These are phyloP conservation scores for Leccinum variicolor DNA, from an alignment of 768 basidiomycete species.

Conservation along the genomic window DNA sequence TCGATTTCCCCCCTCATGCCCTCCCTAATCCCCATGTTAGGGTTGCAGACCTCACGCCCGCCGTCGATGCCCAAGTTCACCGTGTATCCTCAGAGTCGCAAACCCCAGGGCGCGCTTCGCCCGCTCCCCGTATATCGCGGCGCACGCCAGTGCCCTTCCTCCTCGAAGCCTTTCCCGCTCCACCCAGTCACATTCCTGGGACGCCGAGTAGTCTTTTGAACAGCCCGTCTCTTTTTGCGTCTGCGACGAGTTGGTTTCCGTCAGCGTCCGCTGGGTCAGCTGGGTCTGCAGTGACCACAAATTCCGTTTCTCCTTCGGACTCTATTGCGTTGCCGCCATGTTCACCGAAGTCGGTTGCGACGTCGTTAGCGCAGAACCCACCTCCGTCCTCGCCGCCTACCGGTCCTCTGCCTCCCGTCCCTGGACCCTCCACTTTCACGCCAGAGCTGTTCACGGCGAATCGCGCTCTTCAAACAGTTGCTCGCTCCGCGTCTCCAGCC, in stretches of 20 bases:
- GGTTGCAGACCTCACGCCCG: conserved; percentile 11
- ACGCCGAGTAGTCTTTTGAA: conserved; percentile 14
- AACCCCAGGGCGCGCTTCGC: conserved; percentile 22
- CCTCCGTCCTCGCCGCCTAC: conserved; percentile 58
- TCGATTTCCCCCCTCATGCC: conserved; percentile 13
- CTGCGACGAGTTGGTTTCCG: conserved; percentile 4
- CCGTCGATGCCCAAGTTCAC: conserved; percentile 3
- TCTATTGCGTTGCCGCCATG: conserved; percentile 9
- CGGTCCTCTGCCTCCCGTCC: conserved; percentile 61
- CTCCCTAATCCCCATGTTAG: conserved; percentile 15
- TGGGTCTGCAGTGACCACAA: conserved; percentile 2
- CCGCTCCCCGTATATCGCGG: conserved; percentile 26
- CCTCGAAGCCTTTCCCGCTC: conserved; percentile 37
- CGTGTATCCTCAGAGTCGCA: conserved; percentile 30
- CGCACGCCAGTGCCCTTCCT: conserved; percentile 33
- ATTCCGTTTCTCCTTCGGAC: background rate
- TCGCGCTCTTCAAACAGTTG: conserved; percentile 25
- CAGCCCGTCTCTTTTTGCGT: conserved; percentile 13
- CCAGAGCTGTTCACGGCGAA: conserved; percentile 45
- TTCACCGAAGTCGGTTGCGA: conserved; percentile 13
- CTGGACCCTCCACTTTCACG: conserved; percentile 56
- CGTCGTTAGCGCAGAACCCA: conserved; percentile 37
- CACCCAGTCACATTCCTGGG: conserved; percentile 33
- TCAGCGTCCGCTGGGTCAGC: conserved; percentile 6
- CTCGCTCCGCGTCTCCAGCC: conserved; percentile 22